Evolutionary conservation across 169 alveolate genomes (phyloP).

Genomic region (Plasmodium vivax): DNA sequence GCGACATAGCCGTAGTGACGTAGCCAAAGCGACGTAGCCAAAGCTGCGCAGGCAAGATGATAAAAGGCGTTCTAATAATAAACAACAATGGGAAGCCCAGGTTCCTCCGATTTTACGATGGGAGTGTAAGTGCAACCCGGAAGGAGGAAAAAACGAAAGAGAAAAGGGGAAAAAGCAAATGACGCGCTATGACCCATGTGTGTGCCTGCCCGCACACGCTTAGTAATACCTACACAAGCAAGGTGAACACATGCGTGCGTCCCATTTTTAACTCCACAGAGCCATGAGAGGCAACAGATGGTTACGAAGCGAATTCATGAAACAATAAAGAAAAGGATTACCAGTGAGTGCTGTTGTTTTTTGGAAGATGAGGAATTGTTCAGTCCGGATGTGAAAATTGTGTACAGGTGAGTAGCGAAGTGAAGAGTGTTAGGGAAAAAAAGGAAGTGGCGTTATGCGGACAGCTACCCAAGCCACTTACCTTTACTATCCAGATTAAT

Average conservation of each 20-base stretch:
- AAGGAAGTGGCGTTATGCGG: not conserved
- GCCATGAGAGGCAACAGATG: constrained; percentile 81
- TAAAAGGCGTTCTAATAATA: constrained; percentile 84
- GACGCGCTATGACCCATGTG: not conserved
- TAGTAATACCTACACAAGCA: not conserved
- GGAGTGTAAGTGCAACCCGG: constrained; percentile 58
- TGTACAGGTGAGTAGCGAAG: constrained; percentile 79
- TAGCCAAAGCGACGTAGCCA: not conserved
- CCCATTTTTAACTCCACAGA: constrained; percentile 61
- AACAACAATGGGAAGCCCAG: constrained; percentile 89
- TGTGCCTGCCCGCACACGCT: not conserved
- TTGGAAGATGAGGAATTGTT: constrained; percentile 82
- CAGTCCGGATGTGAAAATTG: constrained; percentile 80
- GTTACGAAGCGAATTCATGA: constrained; percentile 79
- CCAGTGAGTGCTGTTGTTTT: constrained; percentile 86
- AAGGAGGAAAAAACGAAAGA: not conserved
- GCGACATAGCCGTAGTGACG: not conserved
- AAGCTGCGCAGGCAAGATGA: constrained; percentile 76
- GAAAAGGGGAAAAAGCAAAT: not conserved
- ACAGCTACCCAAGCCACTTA: not conserved
- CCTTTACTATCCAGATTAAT: not conserved
- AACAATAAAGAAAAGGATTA: constrained; percentile 80
- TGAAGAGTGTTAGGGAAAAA: not conserved
- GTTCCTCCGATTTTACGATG: constrained; percentile 88
- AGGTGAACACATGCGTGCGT: not conserved